phyloP scores from a whole-genome alignment of 306 rosid genomes.

The Cucurbita argyrosperma region DNA sequence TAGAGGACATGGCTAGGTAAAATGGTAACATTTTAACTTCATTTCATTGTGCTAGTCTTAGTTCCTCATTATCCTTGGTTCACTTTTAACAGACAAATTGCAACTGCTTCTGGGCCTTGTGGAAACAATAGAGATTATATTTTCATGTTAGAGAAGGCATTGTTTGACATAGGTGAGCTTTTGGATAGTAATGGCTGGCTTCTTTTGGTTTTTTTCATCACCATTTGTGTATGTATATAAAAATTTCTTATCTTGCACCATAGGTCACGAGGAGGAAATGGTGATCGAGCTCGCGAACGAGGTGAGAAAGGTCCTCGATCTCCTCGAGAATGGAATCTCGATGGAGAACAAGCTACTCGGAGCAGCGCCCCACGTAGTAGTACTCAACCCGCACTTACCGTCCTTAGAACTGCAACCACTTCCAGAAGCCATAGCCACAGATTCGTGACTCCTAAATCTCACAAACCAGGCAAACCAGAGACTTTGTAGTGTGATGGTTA shows the following conservation, averaged over 20 bases:
- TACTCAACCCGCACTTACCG: slow-evolving; percentile 38
- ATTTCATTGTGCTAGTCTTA: neutral
- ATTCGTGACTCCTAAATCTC: slow-evolving; percentile 14
- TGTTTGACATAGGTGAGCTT: slow-evolving; percentile 62
- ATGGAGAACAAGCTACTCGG: slow-evolving; percentile 40
- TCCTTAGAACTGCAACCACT: slow-evolving; percentile 35
- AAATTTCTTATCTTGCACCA: neutral
- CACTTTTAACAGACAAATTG: slow-evolving; percentile 62
- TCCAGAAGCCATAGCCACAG: slow-evolving; percentile 80
- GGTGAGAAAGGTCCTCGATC: slow-evolving; percentile 73
- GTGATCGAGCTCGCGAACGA: slow-evolving; percentile 88
- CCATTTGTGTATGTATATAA: neutral
- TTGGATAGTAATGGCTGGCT: neutral
- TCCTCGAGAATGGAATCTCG: slow-evolving; percentile 17
- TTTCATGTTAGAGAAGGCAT: slow-evolving; percentile 73
- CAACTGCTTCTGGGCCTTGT: slow-evolving; percentile 82
- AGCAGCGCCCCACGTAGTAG: slow-evolving; percentile 30
- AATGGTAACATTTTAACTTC: neutral
- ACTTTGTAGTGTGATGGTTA: neutral
- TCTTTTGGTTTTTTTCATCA: neutral
- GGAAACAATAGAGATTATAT: slow-evolving; percentile 83
- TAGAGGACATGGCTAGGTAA: slow-evolving; percentile 90
- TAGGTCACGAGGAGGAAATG: slow-evolving; percentile 73
- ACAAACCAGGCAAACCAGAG: neutral
- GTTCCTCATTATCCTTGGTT: neutral